Evolutionary conservation across 495 filamentous ascomycete species (phyloP).

Genomic region (Neurospora africana): DNA sequence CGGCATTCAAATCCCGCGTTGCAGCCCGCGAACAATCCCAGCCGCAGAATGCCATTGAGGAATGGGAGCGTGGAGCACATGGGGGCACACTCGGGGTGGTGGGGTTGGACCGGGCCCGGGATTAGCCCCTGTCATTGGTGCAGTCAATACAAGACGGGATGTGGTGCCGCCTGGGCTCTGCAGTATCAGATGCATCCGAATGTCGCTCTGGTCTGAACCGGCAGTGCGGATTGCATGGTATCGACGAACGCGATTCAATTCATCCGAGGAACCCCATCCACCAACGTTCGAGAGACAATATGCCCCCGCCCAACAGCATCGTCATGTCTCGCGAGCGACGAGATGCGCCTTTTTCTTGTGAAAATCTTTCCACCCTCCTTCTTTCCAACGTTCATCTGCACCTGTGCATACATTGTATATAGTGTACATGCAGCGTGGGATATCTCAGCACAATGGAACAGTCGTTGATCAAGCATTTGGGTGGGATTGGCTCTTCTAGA

Average conservation of each 20-base stretch:
- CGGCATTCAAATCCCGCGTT: neutral
- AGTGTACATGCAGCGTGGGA: neutral
- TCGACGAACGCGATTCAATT: neutral
- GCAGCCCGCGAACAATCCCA: neutral
- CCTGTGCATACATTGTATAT: neutral
- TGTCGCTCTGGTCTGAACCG: neutral
- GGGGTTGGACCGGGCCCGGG: neutral
- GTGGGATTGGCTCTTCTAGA: neutral
- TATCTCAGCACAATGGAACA: neutral
- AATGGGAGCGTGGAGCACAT: neutral
- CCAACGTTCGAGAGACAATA: neutral
- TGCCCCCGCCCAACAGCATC: neutral
- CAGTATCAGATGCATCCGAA: neutral
- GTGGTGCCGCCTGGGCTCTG: neutral
- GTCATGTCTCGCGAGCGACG: neutral
- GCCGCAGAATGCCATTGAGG: neutral
- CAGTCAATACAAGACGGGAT: too few relatives aligned
- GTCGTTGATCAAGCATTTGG: neutral
- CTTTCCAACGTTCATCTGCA: neutral
- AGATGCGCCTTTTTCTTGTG: neutral
- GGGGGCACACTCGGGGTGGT: neutral
- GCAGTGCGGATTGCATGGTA: neutral
- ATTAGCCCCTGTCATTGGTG: neutral
- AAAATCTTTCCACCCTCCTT: neutral
- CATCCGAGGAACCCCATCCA: neutral